Evolutionary conservation across 768 basidiomycete genomes (phyloP).

Genomic region (Cystobasidium tubakii): DNA sequence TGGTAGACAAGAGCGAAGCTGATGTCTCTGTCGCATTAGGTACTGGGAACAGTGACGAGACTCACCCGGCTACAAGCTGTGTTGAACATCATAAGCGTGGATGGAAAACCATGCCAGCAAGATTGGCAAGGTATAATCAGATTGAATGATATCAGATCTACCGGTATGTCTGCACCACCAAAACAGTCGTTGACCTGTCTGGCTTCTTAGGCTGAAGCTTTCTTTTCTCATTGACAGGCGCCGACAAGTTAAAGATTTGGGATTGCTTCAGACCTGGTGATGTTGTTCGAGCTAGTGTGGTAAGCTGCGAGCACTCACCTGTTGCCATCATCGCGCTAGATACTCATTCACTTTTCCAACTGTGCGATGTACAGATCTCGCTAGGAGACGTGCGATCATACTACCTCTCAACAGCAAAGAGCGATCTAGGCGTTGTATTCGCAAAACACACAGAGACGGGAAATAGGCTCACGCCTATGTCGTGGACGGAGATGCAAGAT

Average conservation of each 20-base stretch:
- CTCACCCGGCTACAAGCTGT: slow-evolving; percentile 76
- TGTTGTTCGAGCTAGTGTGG: slow-evolving; percentile 77
- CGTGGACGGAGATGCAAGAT: slow-evolving; percentile 53
- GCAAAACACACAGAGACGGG: slow-evolving; percentile 54
- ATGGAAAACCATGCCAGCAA: slow-evolving; percentile 77
- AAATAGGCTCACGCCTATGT: slow-evolving; percentile 49
- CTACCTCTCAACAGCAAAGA: slow-evolving; percentile 82
- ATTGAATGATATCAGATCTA: slow-evolving; percentile 77
- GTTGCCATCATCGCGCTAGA: too few species aligned
- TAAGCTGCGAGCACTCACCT: slow-evolving; percentile 51
- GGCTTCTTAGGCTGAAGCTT: slow-evolving; percentile 2
- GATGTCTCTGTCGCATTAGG: slow-evolving; percentile 52
- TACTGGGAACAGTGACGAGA: slow-evolving; percentile 75
- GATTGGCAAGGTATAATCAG: slow-evolving; percentile 86
- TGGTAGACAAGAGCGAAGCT: too few species aligned
- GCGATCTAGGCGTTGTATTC: slow-evolving; percentile 84
- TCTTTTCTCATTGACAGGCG: not conserved
- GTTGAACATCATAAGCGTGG: slow-evolving; percentile 76
- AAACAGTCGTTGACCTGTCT: slow-evolving; percentile 71
- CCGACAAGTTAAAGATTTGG: slow-evolving; percentile 56
- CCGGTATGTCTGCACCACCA: slow-evolving; percentile 57
- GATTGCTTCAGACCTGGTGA: slow-evolving; percentile 90
- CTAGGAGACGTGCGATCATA: slow-evolving; percentile 86
- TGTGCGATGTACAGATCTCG: slow-evolving; percentile 78
- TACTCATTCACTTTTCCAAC: too few species aligned